These are phyloP conservation scores for Calonectria pteridis DNA, from an alignment of 2,329 filamentous ascomycete species.

Conservation along the genomic window DNA sequence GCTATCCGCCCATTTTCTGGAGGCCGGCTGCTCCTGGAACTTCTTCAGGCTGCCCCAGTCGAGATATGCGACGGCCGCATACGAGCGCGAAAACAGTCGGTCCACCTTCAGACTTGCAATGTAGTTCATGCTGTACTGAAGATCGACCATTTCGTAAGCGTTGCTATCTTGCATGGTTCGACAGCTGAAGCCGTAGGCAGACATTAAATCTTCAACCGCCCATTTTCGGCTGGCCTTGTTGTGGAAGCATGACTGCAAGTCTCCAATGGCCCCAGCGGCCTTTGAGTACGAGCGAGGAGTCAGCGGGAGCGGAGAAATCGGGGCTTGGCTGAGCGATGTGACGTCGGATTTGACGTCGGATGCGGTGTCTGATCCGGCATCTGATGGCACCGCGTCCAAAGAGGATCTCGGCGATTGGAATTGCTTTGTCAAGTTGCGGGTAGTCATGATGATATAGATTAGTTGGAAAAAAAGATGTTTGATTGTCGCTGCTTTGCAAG, in stretches of 20 bases:
- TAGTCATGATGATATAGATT: not conserved
- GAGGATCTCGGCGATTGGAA: not conserved
- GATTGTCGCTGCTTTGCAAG: not conserved
- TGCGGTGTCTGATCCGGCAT: not conserved
- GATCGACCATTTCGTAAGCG: not conserved
- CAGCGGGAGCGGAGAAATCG: not conserved
- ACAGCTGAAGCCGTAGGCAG: not conserved
- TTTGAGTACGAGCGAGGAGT: not conserved
- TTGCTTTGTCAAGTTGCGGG: not conserved
- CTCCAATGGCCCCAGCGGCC: not conserved
- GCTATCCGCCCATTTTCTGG: not conserved
- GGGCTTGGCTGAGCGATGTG: not conserved
- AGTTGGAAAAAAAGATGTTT: not conserved
- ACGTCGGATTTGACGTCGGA: not conserved
- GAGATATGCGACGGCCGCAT: not conserved
- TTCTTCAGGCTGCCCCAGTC: not conserved
- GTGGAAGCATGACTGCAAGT: not conserved
- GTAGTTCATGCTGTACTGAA: not conserved
- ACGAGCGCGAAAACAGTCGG: not conserved
- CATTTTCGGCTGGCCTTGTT: conserved; percentile 4
- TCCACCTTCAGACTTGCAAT: not conserved
- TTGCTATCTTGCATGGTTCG: not conserved
- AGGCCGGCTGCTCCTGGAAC: not conserved
- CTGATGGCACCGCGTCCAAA: not conserved
- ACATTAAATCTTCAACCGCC: not conserved